These are phyloP conservation scores for Cyanodermella asteris DNA, from an alignment of 2,329 filamentous ascomycete species.

Conservation along the genomic window DNA sequence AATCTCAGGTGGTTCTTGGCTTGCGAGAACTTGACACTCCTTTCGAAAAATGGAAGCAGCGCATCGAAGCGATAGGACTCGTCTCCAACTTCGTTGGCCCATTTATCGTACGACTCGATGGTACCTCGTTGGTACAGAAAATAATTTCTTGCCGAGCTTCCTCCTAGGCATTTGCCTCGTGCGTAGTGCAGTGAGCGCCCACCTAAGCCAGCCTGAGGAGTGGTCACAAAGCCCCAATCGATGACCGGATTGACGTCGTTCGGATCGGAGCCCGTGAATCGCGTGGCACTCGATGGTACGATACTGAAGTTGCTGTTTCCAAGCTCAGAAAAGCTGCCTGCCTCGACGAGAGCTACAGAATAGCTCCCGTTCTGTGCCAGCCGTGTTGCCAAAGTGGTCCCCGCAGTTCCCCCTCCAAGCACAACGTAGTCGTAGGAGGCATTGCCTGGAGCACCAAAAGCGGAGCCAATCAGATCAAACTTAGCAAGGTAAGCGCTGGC, in stretches of 20 bases:
- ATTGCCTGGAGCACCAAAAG: background rate
- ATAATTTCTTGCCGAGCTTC: conserved; percentile 2
- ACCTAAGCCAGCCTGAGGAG: background rate
- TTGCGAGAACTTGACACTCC: conserved; percentile 6
- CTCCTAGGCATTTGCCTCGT: conserved; percentile 16
- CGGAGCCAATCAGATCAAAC: no score
- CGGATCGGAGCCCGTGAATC: conserved; percentile 10
- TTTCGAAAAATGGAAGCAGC: conserved; percentile 14
- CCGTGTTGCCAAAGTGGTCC: conserved; percentile 1
- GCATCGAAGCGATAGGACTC: conserved; percentile 11
- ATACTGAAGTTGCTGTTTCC: conserved; percentile 2
- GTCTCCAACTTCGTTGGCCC: conserved; percentile 14
- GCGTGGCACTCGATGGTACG: conserved; percentile 3
- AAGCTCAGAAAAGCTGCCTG: conserved; percentile 3
- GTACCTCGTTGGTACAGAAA: conserved; percentile 8
- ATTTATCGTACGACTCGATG: conserved; percentile 10
- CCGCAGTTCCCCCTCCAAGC: conserved; percentile 1
- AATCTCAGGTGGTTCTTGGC: background rate
- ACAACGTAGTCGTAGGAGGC: conserved; percentile 3
- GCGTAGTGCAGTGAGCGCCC: conserved; percentile 13
- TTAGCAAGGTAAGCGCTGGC: no score
- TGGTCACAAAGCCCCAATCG: conserved; percentile 11
- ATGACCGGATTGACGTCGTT: conserved; percentile 10
- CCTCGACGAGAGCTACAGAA: conserved; percentile 2
- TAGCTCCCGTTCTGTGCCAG: background rate